Base-by-base conservation (phyloP, 352 stramenopile species). In the Pythium guiyangense region DNA sequence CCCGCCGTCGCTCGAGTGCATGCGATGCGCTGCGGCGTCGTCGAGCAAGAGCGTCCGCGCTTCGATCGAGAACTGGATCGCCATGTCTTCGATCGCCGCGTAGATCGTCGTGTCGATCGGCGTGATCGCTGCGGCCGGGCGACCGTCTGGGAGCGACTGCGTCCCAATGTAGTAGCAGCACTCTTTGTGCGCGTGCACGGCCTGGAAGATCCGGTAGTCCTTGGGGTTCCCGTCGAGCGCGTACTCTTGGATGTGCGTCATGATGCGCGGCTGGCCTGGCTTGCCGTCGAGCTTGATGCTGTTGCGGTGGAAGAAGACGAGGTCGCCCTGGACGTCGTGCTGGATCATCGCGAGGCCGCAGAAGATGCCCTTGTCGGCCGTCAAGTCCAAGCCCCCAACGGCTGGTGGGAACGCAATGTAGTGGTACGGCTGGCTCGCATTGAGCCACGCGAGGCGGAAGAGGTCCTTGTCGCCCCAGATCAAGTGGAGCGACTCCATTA, bases 381-480 rank as follows among this genome's bases (percentile, higher is more conserved):
- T 71, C 47, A 87, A 47, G 40, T 92, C 72, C 35, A 92, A 54
- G n/a, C 83, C 83, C 18, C 77, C 85, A 6, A 90, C 74, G 12
- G 78, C 83, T 6, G 83, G 79, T 17, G 83, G 85, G 50, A 78
- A 87, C 50, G 67, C 60, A 31, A 92, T 87, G 46, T 86, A 87
- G 63, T 95, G 80, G 58, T 87, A 95, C 12, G 84, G 77, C 64
- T 86, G 77, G 50, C 70, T 89, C 17, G 71, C 67, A 46, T 92
- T 91, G 6, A 89, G 63, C 83, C 85, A 95, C 57, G 83, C 83
- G 17, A 95, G 60, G 14, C 85, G 80, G 47, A 93, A 95, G 17
- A 95, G 61, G 42, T 95, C 85, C 49, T 95, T 95, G 73, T 95
- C 85, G 47, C 85, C 85, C 83, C 83, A 95, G 34, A 95, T 80